Percentiles rank a stretch among this genome's conserved stretches.
phyloP scores from a whole-genome alignment of 2,329 filamentous ascomycete species.

The Colletotrichum sp. region DNA sequence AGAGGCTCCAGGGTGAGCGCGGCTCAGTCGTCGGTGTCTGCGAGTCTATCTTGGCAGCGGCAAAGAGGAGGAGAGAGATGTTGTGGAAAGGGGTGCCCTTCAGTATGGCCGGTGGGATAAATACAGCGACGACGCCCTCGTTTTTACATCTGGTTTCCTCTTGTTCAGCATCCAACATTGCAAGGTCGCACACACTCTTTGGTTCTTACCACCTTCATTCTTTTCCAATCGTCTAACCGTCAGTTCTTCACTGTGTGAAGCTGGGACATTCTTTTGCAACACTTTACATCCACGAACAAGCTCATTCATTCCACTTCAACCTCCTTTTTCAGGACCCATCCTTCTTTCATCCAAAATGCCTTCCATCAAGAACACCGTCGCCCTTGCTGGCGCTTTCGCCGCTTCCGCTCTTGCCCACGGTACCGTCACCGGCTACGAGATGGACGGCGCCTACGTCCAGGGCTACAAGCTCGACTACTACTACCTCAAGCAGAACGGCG shows the following conservation, averaged over 20 bases:
- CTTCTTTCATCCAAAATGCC: neutral
- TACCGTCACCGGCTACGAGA: constrained; percentile 11
- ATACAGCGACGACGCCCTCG: constrained; percentile 1
- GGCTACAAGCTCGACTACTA: constrained; percentile 27
- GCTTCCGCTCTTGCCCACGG: constrained; percentile 20
- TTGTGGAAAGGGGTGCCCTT: neutral
- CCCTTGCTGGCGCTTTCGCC: constrained; percentile 23
- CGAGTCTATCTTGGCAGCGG: neutral
- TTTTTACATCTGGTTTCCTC: neutral
- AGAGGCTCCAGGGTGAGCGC: neutral
- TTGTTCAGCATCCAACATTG: constrained; percentile 14
- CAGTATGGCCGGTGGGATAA: neutral
- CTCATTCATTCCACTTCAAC: constrained; percentile 5
- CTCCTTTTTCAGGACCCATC: neutral
- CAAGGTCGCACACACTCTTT: constrained; percentile 19
- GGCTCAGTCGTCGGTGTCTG: neutral
- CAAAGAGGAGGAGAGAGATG: neutral
- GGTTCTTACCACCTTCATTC: constrained; percentile 20
- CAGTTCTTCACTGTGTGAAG: constrained; percentile 23
- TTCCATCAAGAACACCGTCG: constrained; percentile 12
- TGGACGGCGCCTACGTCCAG: constrained; percentile 9
- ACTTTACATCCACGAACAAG: constrained; percentile 5
- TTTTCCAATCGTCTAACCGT: constrained; percentile 10
- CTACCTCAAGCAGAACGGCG: constrained; percentile 23
- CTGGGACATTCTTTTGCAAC: constrained; percentile 23